Evolutionary conservation across 805 yeast species (phyloP).

Genomic region (Limtongia smithiae): DNA sequence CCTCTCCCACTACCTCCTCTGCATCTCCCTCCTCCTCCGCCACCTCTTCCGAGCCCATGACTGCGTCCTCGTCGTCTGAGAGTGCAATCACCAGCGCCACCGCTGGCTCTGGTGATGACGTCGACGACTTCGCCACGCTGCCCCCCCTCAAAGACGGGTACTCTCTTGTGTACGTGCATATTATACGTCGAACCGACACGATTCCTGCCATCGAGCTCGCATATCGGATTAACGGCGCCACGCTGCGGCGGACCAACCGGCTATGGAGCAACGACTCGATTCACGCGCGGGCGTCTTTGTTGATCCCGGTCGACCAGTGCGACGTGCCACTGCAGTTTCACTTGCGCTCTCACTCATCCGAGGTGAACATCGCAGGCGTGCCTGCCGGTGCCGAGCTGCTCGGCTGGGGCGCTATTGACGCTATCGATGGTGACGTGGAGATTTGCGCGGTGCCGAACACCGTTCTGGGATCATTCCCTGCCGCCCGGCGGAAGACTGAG

Average conservation of each 20-base stretch:
- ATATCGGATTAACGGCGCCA: constrained; percentile 23
- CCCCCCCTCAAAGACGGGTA: constrained; percentile 1
- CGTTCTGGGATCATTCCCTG: constrained; percentile 19
- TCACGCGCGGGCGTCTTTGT: constrained; percentile 26
- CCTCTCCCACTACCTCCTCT: neutral
- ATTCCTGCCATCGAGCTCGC: constrained; percentile 26
- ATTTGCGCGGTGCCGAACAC: constrained; percentile 15
- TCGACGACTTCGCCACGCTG: neutral
- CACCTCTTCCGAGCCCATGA: neutral
- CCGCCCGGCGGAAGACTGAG: constrained; percentile 1
- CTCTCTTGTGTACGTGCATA: constrained; percentile 28
- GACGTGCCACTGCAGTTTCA: constrained; percentile 16
- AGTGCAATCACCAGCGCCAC: neutral
- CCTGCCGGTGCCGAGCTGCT: constrained; percentile 4
- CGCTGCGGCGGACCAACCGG: constrained; percentile 26
- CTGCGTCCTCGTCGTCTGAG: neutral
- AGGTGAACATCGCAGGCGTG: constrained; percentile 7
- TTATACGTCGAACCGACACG: constrained; percentile 27
- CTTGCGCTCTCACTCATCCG: constrained; percentile 8
- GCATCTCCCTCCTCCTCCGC: constrained; percentile 1
- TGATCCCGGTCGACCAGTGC: constrained; percentile 29
- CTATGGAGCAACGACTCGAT: constrained; percentile 30
- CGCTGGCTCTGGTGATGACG: neutral
- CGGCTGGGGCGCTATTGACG: constrained; percentile 21
- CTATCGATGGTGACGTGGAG: constrained; percentile 19